Conservation (phyloP, 2,329 filamentous ascomycete genomes). For the Emergomyces pasteurianus region DNA sequence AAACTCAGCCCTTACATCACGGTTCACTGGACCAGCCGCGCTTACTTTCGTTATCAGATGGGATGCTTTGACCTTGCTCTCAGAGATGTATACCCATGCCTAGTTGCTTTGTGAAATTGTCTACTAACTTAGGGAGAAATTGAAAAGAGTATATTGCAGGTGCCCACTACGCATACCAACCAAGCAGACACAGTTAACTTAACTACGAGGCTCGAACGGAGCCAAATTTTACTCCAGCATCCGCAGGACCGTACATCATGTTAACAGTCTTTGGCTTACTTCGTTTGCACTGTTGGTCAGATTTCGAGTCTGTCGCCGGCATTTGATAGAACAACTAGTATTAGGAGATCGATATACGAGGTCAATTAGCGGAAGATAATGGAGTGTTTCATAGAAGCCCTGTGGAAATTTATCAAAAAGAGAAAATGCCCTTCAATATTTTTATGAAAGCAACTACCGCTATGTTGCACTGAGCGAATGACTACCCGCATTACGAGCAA, state of each 20-base stretch:
- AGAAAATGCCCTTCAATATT: constrained; percentile 11
- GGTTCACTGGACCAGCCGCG: constrained; percentile 25
- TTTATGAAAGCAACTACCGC: constrained; percentile 17
- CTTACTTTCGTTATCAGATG: constrained; percentile 23
- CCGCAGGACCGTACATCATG: constrained; percentile 18
- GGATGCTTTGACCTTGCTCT: constrained; percentile 25
- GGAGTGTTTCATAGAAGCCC: no score
- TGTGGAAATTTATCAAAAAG: background rate
- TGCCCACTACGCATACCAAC: background rate
- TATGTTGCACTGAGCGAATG: constrained; percentile 8
- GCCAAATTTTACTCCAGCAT: constrained; percentile 21
- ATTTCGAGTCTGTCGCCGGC: constrained; percentile 16
- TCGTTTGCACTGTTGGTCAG: constrained; percentile 21
- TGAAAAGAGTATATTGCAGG: constrained; percentile 21
- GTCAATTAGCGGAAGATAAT: no score
- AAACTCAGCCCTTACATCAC: constrained; percentile 26
- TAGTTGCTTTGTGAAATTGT: constrained; percentile 23
- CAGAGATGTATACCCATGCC: constrained; percentile 27
- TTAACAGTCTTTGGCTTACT: constrained; percentile 21
- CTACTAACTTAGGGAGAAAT: constrained; percentile 22
- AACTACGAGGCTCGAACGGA: constrained; percentile 16
- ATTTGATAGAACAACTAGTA: constrained; percentile 9
- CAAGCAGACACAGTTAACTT: constrained; percentile 9
- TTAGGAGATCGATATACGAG: constrained; percentile 15
- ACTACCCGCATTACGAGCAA: constrained; percentile 19